Percentiles rank a stretch among this genome's conserved stretches.
Evolutionary conservation across 1,284 basidiomycete genomes (phyloP).

Genomic region (Xanthoconium separans): DNA sequence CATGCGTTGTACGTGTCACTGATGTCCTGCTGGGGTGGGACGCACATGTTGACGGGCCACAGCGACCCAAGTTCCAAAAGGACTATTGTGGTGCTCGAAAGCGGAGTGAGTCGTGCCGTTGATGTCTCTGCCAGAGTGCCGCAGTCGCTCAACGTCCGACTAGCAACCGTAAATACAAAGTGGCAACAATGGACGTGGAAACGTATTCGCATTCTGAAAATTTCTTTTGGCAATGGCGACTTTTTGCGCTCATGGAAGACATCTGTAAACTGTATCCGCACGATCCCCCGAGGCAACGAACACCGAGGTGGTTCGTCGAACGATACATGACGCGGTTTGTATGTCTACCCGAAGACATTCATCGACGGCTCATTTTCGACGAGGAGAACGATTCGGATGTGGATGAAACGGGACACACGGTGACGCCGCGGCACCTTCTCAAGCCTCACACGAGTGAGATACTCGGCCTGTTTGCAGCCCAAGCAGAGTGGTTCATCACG

Average conservation of each 20-base stretch:
- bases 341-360: slow-evolving; percentile 24
- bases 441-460: slow-evolving; percentile 46
- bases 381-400: slow-evolving; percentile 33
- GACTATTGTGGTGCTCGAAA: slow-evolving; percentile 31
- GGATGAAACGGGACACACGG: slow-evolving; percentile 28
- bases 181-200: slow-evolving; percentile 44
- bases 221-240: slow-evolving; percentile 44
- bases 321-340: slow-evolving; percentile 34
- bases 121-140: background rate
- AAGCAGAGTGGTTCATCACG: slow-evolving; percentile 52
- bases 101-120: slow-evolving; percentile 20
- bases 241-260: slow-evolving; percentile 39
- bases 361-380: slow-evolving; percentile 37
- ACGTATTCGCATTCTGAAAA: slow-evolving; percentile 44
- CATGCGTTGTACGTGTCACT: slow-evolving; percentile 39
- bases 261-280: slow-evolving; percentile 34
- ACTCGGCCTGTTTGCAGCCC: slow-evolving; percentile 43
- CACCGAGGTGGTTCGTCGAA: slow-evolving; percentile 49
- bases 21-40: background rate
- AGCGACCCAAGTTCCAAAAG: slow-evolving; percentile 18
- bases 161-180: slow-evolving; percentile 39
- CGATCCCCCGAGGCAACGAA: slow-evolving; percentile 37
- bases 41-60: slow-evolving; percentile 4
- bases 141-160: background rate
- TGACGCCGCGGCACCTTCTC: slow-evolving; percentile 36